Base-by-base conservation (phyloP, 106 monocot species). In the Dioscorea alata region DNA sequence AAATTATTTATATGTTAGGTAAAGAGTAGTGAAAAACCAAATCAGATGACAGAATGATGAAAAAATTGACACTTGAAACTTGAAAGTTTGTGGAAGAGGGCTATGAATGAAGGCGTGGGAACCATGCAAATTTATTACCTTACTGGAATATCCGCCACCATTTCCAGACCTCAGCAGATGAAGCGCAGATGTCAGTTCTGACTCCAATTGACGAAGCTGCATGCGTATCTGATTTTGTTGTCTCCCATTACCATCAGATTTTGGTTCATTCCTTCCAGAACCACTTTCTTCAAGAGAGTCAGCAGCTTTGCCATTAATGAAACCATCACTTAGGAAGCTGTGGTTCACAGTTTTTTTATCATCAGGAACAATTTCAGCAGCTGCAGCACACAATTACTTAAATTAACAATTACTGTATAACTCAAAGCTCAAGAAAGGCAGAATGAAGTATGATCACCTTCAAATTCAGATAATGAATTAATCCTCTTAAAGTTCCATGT, bases 191-290 rank as follows among this genome's bases (percentile, higher is more conserved):
- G 62, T 75, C 50, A 91, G 77, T 72, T 69, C 74, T 49, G 75
- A 77, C 50, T 91, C 84, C 69, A 87, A 71, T 25, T 84, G 76
- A 60, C 79, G 81, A 59, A 91, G 76, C 13, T 54, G 73, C 19
- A 52, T 8, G 33, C 34, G 72, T 70, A 87, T 77, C 15, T 84
- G 77, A 53, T 51, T 74, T 70, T 65, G 71, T 33, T 66, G 58
- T 25, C 42, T 63, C 49, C 51, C 57, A 9, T 48, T 21, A n/a
- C 58, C 42, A 72, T 67, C 67, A 48, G 58, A 68, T 20, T 69
- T 10, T 18, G 23, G 21, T 48, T 57, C 61, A 1, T 50, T 66
- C 33, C 19, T 63, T 56, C 15, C 66, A 71, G 66, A 51, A 58
- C 13, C 67, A 52, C 35, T 58, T 7, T 16, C 68, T 65, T 42